A percentile compares a stretch with the other conserved stretches of the same genome.
These are phyloP conservation scores for Glebionis coronaria DNA, from an alignment of 129 eudicot species.

Conservation along the genomic window DNA sequence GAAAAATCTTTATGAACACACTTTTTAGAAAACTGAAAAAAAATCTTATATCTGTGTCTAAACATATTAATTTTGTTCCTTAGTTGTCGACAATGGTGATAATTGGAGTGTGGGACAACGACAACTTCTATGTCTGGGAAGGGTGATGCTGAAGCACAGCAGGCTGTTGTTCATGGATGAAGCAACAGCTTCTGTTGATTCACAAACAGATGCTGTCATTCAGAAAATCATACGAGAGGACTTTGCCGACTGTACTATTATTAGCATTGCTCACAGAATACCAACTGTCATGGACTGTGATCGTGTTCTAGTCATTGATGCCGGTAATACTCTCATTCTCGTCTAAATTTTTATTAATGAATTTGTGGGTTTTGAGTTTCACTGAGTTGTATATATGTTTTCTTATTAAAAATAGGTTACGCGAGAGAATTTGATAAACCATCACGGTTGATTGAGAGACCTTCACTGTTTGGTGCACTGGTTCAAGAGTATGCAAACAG, in stretches of 20 bases:
- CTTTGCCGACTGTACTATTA: constrained; percentile 66
- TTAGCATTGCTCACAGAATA: constrained; percentile 93
- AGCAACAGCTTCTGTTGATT: constrained; percentile 98
- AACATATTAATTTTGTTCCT: neutral
- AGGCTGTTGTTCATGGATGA: constrained; percentile 85
- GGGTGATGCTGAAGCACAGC: constrained; percentile 78
- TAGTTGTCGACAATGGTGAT: constrained; percentile 79
- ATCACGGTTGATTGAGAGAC: constrained; percentile 36
- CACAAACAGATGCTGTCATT: constrained; percentile 82
- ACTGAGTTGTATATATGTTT: neutral
- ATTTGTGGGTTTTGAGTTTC: neutral
- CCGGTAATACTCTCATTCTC: constrained; percentile 37
- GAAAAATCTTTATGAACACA: no score
- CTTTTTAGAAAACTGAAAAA: neutral
- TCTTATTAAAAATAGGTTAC: constrained; percentile 29
- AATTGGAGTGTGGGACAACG: constrained; percentile 97
- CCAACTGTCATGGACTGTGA: constrained; percentile 98
- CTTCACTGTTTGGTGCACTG: constrained; percentile 46
- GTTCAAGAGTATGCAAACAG: constrained; percentile 51
- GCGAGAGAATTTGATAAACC: constrained; percentile 51
- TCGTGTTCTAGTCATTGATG: constrained; percentile 77
- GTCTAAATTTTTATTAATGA: neutral
- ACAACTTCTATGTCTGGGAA: constrained; percentile 82
- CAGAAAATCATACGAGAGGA: constrained; percentile 85
- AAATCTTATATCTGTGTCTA: neutral